phyloP scores from a whole-genome alignment of 108 stramenopile genomes.

The Fistulifera solaris region DNA sequence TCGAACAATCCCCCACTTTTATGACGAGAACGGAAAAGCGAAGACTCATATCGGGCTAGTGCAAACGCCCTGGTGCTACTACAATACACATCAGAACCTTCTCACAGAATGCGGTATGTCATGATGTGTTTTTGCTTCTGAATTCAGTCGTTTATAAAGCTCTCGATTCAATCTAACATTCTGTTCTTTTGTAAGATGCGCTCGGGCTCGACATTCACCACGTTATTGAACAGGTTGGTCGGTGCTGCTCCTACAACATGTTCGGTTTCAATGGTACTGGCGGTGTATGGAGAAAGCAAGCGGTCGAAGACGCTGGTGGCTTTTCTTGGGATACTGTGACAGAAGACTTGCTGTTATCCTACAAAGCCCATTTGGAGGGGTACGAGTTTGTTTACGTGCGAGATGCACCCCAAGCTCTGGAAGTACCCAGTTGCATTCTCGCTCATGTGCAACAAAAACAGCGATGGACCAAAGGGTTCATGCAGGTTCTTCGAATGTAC shows the following conservation, averaged over 20 bases:
- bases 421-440: constrained; percentile 5
- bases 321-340: constrained; percentile 19
- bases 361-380: constrained; percentile 10
- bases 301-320: constrained; percentile 14
- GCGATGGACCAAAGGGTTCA: constrained; percentile 24
- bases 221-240: constrained; percentile 12
- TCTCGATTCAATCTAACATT: too few species aligned
- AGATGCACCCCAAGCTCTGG: constrained; percentile 12
- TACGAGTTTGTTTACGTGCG: constrained; percentile 19
- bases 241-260: not conserved
- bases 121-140: too few species aligned
- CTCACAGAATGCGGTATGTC: constrained; percentile 11
- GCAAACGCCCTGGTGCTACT: constrained; percentile 17
- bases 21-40: constrained; percentile 6
- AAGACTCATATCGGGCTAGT: constrained; percentile 14
- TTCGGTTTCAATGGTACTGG: constrained; percentile 27
- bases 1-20: constrained; percentile 13
- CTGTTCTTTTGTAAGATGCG: constrained; percentile 1
- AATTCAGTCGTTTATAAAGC: too few species aligned
- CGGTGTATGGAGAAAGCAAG: constrained; percentile 15
- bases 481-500: constrained; percentile 9
- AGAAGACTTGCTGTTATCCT: constrained; percentile 18
- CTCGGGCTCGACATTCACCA: constrained; percentile 9
- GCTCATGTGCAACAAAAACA: constrained; percentile 21
- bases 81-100: constrained; percentile 21